Percentiles rank a stretch among this genome's conserved stretches.
Evolutionary conservation across 2,329 filamentous ascomycete species (phyloP).

Genomic region (Aspergillus ochraceus): DNA sequence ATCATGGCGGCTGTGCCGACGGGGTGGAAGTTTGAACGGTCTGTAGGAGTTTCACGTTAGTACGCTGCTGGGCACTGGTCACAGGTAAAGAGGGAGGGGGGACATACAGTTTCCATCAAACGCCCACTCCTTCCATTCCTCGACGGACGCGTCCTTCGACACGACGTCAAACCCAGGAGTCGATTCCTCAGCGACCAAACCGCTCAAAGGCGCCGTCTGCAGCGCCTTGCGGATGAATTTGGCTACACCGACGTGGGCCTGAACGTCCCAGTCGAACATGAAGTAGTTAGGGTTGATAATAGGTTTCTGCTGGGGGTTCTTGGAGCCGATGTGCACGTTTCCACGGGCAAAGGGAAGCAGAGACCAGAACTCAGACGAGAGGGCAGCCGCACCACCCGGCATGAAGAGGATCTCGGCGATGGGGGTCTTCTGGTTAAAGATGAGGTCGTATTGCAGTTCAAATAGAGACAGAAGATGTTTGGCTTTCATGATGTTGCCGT

Average conservation of each 20-base stretch:
- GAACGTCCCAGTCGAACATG: conserved; percentile 22
- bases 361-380: conserved; percentile 25
- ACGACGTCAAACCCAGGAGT: conserved; percentile 22
- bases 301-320: conserved; percentile 17
- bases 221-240: conserved; percentile 24
- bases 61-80: no score
- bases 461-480: conserved; percentile 24
- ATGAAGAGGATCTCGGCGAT: conserved; percentile 26
- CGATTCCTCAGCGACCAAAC: conserved; percentile 24
- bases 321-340: conserved; percentile 25
- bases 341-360: conserved; percentile 29
- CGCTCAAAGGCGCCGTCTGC: conserved; percentile 18
- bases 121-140: conserved; percentile 26
- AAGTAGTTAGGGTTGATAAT: conserved; percentile 31
- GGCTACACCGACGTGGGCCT: conserved; percentile 7
- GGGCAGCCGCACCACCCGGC: conserved; percentile 16
- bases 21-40: conserved; percentile 33
- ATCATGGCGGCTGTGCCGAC: conserved; percentile 36
- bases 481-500: conserved; percentile 22
- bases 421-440: conserved; percentile 26
- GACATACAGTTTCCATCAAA: conserved; percentile 25
- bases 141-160: conserved; percentile 18
- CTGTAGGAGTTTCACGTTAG: not conserved
- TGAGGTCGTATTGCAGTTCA: conserved; percentile 26
- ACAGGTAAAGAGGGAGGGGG: no score